Conservation (phyloP, 2,329 filamentous ascomycete genomes). For the Microcera coccophila region DNA sequence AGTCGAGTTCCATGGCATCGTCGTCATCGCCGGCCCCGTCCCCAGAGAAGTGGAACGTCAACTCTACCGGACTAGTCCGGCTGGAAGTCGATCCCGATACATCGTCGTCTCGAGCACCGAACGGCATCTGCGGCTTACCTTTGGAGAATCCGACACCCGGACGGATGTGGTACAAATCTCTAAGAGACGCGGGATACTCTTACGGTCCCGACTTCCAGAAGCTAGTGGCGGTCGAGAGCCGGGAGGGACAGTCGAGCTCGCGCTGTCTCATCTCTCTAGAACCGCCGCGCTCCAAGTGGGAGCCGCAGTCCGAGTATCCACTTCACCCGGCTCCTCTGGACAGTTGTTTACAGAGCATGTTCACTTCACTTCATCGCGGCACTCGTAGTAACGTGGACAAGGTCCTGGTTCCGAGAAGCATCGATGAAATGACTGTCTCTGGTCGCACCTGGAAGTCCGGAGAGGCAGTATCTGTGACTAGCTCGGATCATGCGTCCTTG, state of each 20-base stretch:
- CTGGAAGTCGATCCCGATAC: conserved; percentile 1
- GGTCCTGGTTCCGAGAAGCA: conserved; percentile 3
- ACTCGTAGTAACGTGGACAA: conserved; percentile 4
- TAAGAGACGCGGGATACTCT: conserved; percentile 5
- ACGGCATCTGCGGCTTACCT: too few species aligned
- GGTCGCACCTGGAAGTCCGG: too few species aligned
- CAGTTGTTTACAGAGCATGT: conserved; percentile 8
- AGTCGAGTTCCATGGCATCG: too few species aligned
- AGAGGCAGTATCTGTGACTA: too few species aligned
- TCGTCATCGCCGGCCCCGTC: too few species aligned
- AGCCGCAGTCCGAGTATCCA: conserved; percentile 7
- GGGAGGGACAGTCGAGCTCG: conserved; percentile 1
- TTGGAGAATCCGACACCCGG: conserved; percentile 3
- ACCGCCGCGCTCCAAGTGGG: conserved; percentile 2
- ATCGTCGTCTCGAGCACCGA: too few species aligned
- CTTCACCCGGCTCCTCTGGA: conserved; percentile 10
- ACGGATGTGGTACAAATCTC: conserved; percentile 9
- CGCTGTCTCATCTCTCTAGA: conserved; percentile 5
- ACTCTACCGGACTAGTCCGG: conserved; percentile 5
- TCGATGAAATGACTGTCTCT: too few species aligned
- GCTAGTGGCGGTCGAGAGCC: conserved; percentile 3
- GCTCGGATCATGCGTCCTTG: too few species aligned
- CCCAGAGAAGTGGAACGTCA: too few species aligned
- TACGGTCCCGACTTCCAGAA: conserved; percentile 13
- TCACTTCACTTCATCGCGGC: conserved; percentile 7